Evolutionary conservation across 176 grass and related monocot species (phyloP).

Genomic region (Musa schizocarpa): DNA sequence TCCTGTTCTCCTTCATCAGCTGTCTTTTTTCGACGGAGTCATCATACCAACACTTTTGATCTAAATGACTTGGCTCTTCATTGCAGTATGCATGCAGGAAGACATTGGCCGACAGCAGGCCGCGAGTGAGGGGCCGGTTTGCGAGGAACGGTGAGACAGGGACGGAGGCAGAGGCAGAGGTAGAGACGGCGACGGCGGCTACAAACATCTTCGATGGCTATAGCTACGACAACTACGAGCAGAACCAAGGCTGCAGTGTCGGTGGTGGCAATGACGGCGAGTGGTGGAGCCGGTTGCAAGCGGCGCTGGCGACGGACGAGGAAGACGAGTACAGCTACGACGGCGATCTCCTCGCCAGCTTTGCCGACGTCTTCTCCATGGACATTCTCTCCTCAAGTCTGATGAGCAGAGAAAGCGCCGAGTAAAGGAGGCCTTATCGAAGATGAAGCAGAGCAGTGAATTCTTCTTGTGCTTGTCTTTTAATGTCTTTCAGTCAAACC

Average conservation of each 20-base stretch:
- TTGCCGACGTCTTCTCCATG: conserved; percentile 35
- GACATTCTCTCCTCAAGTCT: not conserved
- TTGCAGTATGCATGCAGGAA: not conserved
- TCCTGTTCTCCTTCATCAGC: no score
- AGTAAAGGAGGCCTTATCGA: no score
- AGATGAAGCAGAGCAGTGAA: no score
- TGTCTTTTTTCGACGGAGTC: no score
- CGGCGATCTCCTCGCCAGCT: conserved; percentile 51
- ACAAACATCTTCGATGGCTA: no score
- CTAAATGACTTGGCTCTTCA: no score
- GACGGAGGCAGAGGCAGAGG: not conserved
- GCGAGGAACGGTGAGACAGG: not conserved
- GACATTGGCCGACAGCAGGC: conserved; percentile 12
- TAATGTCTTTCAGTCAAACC: no score
- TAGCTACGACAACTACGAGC: no score
- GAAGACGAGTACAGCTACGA: conserved; percentile 28
- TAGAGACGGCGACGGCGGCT: not conserved
- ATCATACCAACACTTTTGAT: no score
- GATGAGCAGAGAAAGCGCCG: no score
- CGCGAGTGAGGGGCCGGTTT: conserved; percentile 8
- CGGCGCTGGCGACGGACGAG: conserved; percentile 5
- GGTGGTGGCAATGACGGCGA: conserved; percentile 27
- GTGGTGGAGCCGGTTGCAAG: conserved; percentile 45
- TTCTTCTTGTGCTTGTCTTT: no score
- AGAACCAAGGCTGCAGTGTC: not conserved